Evolutionary conservation across 2,329 filamentous ascomycete species (phyloP).

Genomic region (Dactylonectria macrodidyma): DNA sequence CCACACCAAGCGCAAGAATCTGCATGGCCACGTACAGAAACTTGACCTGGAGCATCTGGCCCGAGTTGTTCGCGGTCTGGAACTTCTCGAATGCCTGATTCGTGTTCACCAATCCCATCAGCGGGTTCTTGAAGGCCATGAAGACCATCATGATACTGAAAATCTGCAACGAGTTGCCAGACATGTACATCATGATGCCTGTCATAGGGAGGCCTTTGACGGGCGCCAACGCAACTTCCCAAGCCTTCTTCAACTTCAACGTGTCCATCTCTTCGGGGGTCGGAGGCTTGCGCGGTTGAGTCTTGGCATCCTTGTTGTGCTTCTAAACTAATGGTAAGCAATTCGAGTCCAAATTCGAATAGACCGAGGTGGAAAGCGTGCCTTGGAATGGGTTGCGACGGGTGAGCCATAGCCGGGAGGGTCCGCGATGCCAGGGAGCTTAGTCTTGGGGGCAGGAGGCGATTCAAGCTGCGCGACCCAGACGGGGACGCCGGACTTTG

Average conservation of each 20-base stretch:
- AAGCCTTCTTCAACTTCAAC: constrained; percentile 97
- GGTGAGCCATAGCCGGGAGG: constrained; percentile 83
- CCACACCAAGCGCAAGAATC: constrained; percentile 84
- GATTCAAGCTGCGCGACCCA: constrained; percentile 89
- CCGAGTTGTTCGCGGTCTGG: constrained; percentile 84
- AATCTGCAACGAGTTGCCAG: constrained; percentile 96
- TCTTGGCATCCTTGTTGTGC: constrained; percentile 65
- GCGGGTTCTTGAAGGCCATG: constrained; percentile 97
- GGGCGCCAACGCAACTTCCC: constrained; percentile 95
- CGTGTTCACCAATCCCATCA: constrained; percentile 86
- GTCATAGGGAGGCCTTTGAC: constrained; percentile 98
- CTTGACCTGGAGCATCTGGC: constrained; percentile 86
- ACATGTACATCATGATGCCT: constrained; percentile 99
- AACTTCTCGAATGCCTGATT: constrained; percentile 93
- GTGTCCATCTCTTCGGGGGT: constrained; percentile 91
- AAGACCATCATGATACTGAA: constrained; percentile 99
- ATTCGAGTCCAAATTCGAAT: background rate
- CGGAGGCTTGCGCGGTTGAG: constrained; percentile 74
- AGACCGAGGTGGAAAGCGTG: constrained; percentile 47
- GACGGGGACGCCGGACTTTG: constrained; percentile 67
- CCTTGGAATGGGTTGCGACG: constrained; percentile 71
- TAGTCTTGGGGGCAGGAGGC: constrained; percentile 76
- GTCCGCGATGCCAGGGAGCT: constrained; percentile 80
- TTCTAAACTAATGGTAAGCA: constrained; percentile 55
- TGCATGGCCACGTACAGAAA: constrained; percentile 91